A percentile compares a stretch with the other conserved stretches of the same genome.
Conservation (phyloP, 2,329 filamentous ascomycete species). For the Lecanicillium sp. region DNA sequence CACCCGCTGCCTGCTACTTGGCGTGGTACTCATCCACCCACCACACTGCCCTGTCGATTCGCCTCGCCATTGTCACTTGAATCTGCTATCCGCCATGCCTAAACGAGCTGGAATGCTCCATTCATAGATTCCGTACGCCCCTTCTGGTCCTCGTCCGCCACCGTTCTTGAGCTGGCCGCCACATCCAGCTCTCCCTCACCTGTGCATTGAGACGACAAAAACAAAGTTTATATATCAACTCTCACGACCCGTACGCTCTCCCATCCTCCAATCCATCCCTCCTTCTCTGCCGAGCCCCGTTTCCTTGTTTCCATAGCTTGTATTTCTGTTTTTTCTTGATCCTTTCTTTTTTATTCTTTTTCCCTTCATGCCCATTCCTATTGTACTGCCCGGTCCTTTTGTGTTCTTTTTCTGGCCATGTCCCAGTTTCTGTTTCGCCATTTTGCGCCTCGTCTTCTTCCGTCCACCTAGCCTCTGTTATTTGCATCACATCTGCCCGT, state of each 20-base stretch:
- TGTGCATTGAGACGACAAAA: background rate
- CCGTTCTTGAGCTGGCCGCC: slow-evolving; percentile 31
- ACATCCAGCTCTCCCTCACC: slow-evolving; percentile 29
- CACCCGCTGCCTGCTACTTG: too few relatives aligned
- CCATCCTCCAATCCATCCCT: background rate
- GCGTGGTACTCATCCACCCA: too few relatives aligned
- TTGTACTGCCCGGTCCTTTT: too few relatives aligned
- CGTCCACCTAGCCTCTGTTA: background rate
- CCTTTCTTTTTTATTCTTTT: background rate
- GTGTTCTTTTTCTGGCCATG: background rate
- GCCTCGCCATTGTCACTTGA: background rate
- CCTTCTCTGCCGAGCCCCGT: slow-evolving; percentile 4
- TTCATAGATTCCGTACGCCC: slow-evolving; percentile 13
- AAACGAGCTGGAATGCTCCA: slow-evolving; percentile 15
- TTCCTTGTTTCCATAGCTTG: slow-evolving; percentile 3
- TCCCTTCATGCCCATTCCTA: background rate
- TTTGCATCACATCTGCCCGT: too few relatives aligned
- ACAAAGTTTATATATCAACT: slow-evolving; percentile 28
- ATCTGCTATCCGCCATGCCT: slow-evolving; percentile 11
- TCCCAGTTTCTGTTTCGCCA: too few relatives aligned
- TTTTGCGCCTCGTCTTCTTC: background rate
- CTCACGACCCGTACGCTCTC: slow-evolving; percentile 14
- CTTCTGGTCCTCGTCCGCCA: slow-evolving; percentile 18
- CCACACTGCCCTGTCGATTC: background rate
- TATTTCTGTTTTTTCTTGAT: background rate